Evolutionary conservation across 2,329 filamentous ascomycete genomes (phyloP).

Genomic region (Sclerotinia glacialis): DNA sequence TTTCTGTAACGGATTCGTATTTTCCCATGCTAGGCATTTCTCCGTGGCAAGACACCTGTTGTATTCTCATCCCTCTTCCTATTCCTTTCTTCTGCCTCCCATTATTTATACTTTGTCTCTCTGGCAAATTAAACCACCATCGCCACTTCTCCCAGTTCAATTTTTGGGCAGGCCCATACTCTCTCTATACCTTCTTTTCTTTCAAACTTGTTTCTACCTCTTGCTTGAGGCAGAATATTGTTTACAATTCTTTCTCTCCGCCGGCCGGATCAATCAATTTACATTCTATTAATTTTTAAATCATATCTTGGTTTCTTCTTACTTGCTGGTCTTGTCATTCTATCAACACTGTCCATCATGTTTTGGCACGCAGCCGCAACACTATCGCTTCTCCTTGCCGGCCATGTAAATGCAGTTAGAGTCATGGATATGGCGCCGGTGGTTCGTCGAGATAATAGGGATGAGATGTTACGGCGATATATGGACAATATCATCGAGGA

Average conservation of each 20-base stretch:
- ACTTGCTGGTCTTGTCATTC: conserved; percentile 12
- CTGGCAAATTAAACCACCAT: conserved; percentile 31
- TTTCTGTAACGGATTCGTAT: neutral
- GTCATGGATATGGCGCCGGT: conserved; percentile 21
- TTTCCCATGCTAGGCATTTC: conserved; percentile 24
- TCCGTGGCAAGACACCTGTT: conserved; percentile 12
- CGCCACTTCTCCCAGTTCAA: conserved; percentile 28
- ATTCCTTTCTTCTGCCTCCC: conserved; percentile 11
- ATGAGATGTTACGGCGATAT: conserved; percentile 36
- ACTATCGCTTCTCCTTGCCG: conserved; percentile 32
- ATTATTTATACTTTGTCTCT: conserved; percentile 23
- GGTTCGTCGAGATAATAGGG: conserved; percentile 23
- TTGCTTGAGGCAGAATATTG: conserved; percentile 25
- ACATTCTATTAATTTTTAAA: conserved; percentile 23
- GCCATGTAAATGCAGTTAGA: conserved; percentile 35
- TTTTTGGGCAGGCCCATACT: conserved; percentile 34
- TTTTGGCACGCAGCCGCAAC: conserved; percentile 30
- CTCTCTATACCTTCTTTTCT: conserved; percentile 29
- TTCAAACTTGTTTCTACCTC: conserved; percentile 7
- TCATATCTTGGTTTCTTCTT: conserved; percentile 9
- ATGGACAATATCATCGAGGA: conserved; percentile 35
- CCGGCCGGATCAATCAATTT: conserved; percentile 30
- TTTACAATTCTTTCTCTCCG: conserved; percentile 31
- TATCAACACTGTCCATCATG: conserved; percentile 24
- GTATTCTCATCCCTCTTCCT: conserved; percentile 25